A percentile compares a stretch with the other conserved stretches of the same genome.
These are phyloP conservation scores for Triticum timopheevii DNA, from an alignment of 176 grass and related monocot species.

Conservation along the genomic window DNA sequence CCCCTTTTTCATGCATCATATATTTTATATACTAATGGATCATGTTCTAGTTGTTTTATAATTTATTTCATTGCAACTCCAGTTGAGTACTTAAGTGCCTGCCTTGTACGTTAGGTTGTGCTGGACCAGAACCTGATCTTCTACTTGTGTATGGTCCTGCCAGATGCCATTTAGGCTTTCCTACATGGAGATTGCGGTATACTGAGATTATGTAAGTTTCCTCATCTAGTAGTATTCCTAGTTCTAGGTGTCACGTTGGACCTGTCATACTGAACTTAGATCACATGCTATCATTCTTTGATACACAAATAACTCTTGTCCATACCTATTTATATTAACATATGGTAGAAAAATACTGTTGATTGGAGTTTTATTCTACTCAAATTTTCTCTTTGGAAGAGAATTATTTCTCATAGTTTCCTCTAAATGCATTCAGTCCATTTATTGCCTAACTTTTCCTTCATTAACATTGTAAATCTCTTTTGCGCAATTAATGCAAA, in stretches of 20 bases:
- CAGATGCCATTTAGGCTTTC: constrained; percentile 95
- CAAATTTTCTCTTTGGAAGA: not conserved
- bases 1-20: constrained; percentile 6
- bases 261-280: constrained; percentile 14
- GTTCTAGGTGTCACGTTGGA: not conserved
- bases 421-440: not conserved
- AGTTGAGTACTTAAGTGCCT: constrained; percentile 13
- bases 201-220: constrained; percentile 90
- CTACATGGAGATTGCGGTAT: constrained; percentile 90
- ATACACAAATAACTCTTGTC: constrained; percentile 21
- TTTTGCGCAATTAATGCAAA: no score
- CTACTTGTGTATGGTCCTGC: constrained; percentile 81
- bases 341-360: constrained; percentile 13
- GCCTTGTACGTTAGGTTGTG: constrained; percentile 60
- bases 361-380: not conserved
- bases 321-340: not conserved
- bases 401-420: not conserved
- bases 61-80: constrained; percentile 1
- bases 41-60: not conserved
- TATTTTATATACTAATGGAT: constrained; percentile 16
- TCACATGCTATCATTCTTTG: constrained; percentile 14
- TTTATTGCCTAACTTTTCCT: not conserved
- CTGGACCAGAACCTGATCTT: constrained; percentile 83
- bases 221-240: not conserved
- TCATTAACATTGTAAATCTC: no score